Base-by-base conservation (phyloP, 2,329 filamentous ascomycete species). In the Aspergillus alliaceus region DNA sequence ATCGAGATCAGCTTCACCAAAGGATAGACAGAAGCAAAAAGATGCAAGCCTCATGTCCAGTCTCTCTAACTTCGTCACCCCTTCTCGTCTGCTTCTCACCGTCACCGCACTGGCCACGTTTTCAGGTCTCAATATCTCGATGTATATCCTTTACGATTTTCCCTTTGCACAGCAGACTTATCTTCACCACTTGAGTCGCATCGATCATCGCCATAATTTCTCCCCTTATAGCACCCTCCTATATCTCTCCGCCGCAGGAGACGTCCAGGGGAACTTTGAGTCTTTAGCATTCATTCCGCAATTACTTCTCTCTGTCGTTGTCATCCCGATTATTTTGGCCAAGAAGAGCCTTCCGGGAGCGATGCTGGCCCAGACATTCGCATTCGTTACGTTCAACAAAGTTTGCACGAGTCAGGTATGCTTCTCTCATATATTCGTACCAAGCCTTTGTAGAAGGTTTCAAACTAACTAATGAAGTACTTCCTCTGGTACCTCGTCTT, bases 401-500 rank as follows among this genome's bases (percentile, higher is more conserved):
- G 95, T 99, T 60, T 98, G 93, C 82, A 99, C 95, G 3, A 96
- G 92, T 69, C 93, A 98, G 84, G 91, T 95, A 83, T 62, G 82
- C 70, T 14, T 53, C 15, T 25, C 31, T 29, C 15, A 34, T 18
- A 20, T 18, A 7, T 40, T 51, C 50, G 24, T 31, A 29, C 27
- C 14, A 14, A 11, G 20, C 31, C 27, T 29, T 27, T n/a, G 24
- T n/a, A 15, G n/a, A 44, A 15, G 27, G 24, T 44, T n/a, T n/a
- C n/a, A n/a, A 2, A 44, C 8, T 29, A 9, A 18, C 27, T 14
- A 4, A 44, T 9, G 6, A 27, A 96, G 91, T 99, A 99, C 74
- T 99, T 99, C 74, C 84, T 99, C 50, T 99, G 95, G 95, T 98
- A 99, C 75, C 87, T 97, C 75, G 86, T 97, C 63, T 90, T 99